Base-by-base conservation (phyloP, 208 protist genomes). In the Wallacemonas rigidus region DNA sequence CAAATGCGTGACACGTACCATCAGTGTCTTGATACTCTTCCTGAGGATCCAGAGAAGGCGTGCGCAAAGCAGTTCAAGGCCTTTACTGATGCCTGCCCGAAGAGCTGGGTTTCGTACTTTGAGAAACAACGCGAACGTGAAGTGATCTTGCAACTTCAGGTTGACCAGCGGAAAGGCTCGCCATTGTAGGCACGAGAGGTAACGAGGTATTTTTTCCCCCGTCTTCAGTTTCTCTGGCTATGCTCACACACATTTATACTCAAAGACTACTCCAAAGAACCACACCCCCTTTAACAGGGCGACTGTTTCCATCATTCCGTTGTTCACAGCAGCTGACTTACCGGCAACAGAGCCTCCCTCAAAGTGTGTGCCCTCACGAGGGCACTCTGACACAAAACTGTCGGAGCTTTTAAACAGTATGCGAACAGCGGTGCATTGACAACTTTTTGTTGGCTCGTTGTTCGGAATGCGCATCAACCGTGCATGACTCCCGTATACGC, bases 61-160 rank as follows among this genome's bases (percentile, higher is more conserved):
- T 95, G 90, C 58, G 69, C 69, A 8, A 48, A 26, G n/a, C 76
- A 82, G 48, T 75, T 75, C 54, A 88, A 81, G 48, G 72, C 50
- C 7, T 86, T 90, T 62, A 74, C 80, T 40, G 69, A 86, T 12
- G 77, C 82, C 15, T 95, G 90, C 55, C 90, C 90, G 5, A 69
- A 77, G 58, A 92, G 87, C 69, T 95, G 90, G 87, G 71, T 90
- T 50, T 83, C 76, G 2, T 92, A 92, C 74, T 95, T 95, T 79
- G 86, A 91, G 54, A 92, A 95, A 69, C 90, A 95, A 61, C 77
- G 87, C 11, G 87, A 95, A 71, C 82, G 90, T 17, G 87, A 95
- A 67, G 76, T 91, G 50, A 91, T 95, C 76, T 76, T 95, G 65
- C 84, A 90, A 75, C 56, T 92, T 39, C 87, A 95, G 65, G 77